Evolutionary conservation across 768 basidiomycete genomes (phyloP).

Genomic region (Lepiota subincarnata): DNA sequence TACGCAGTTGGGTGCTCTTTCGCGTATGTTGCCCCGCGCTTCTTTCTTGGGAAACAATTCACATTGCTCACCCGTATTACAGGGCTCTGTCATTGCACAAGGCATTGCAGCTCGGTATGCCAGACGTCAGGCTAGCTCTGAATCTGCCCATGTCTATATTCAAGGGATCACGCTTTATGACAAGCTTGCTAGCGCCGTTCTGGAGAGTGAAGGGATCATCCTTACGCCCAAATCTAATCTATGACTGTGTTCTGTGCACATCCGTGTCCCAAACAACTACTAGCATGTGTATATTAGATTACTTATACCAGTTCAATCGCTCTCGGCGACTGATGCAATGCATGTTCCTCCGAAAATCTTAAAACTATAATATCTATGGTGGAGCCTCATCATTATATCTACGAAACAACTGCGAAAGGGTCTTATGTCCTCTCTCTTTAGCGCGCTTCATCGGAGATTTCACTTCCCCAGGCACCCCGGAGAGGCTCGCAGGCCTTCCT

Average conservation of each 20-base stretch:
- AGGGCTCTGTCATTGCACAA: conserved; percentile 78
- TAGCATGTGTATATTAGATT: neutral
- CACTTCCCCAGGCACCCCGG: too few species aligned
- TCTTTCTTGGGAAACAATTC: neutral
- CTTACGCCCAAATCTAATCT: conserved; percentile 29
- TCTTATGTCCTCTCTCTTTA: neutral
- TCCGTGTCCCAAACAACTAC: neutral
- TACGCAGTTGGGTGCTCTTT: conserved; percentile 82
- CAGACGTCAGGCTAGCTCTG: conserved; percentile 85
- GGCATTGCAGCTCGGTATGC: conserved; percentile 88
- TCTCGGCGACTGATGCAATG: too few species aligned
- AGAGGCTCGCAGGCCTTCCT: too few species aligned
- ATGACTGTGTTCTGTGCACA: conserved; percentile 11
- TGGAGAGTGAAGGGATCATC: conserved; percentile 50
- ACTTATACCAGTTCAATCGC: too few species aligned
- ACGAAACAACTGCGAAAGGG: neutral
- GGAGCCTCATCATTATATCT: neutral
- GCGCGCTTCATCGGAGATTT: too few species aligned
- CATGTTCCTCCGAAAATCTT: too few species aligned
- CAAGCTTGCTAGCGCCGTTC: conserved; percentile 50
- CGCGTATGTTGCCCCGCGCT: conserved; percentile 42
- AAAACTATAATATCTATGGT: too few species aligned
- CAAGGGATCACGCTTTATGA: conserved; percentile 60
- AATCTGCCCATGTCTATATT: conserved; percentile 50
- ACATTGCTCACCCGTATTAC: neutral